phyloP scores from a whole-genome alignment of 1,284 basidiomycete species.

The Omphalotus olearius region DNA sequence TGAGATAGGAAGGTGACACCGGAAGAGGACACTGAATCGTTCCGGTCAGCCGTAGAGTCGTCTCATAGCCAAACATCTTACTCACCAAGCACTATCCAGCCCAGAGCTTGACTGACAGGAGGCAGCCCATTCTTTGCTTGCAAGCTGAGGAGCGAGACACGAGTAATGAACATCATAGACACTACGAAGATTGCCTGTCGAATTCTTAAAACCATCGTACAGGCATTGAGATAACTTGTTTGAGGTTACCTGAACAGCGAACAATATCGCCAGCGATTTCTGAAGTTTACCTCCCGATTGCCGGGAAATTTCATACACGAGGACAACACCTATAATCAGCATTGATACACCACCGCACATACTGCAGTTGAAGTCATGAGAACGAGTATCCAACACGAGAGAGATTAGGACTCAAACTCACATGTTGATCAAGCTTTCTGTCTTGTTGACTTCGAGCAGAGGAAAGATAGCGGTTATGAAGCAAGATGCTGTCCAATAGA shows the following conservation, averaged over 20 bases:
- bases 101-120: constrained; percentile 51
- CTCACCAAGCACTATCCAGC: constrained; percentile 69
- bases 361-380: constrained; percentile 15
- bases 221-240: not conserved
- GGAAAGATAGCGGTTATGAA: constrained; percentile 64
- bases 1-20: constrained; percentile 44
- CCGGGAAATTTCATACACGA: constrained; percentile 1
- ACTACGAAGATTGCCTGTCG: constrained; percentile 29
- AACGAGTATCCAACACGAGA: not conserved
- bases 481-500: constrained; percentile 54
- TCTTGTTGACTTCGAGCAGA: constrained; percentile 69
- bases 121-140: constrained; percentile 70
- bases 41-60: too few species aligned
- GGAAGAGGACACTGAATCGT: constrained; percentile 39
- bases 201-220: constrained; percentile 2
- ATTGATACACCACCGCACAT: constrained; percentile 27
- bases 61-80: not conserved
- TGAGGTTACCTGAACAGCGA: constrained; percentile 33
- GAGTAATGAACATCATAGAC: constrained; percentile 51
- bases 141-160: constrained; percentile 55
- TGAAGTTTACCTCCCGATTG: not conserved
- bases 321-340: constrained; percentile 15
- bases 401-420: constrained; percentile 29
- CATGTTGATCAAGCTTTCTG: constrained; percentile 62
- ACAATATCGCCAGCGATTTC: not conserved